Percentiles rank a stretch among this genome's conserved stretches.
These are phyloP conservation scores for Fusarium albidum DNA, from an alignment of 2,329 filamentous ascomycete genomes.

Conservation along the genomic window DNA sequence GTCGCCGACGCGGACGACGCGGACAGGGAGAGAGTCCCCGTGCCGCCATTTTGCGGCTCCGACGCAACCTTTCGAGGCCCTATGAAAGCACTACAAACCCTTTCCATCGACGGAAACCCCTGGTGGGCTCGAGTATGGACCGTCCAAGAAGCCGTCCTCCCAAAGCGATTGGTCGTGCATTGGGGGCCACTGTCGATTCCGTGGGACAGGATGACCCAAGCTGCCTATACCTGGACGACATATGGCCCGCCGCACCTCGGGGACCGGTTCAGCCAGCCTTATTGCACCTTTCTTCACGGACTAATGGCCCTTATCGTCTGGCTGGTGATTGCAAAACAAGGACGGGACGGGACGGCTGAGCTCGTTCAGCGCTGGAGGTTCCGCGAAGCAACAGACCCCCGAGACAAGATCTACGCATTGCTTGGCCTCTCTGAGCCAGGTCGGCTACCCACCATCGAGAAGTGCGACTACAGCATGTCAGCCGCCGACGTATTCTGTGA, in stretches of 20 bases:
- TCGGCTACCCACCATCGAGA: constrained; percentile 4
- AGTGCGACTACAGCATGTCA: constrained; percentile 13
- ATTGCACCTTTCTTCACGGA: not conserved
- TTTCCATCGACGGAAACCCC: constrained; percentile 5
- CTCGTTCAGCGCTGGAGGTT: constrained; percentile 10
- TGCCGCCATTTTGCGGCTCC: not conserved
- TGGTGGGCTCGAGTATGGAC: constrained; percentile 21
- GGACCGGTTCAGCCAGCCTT: not conserved
- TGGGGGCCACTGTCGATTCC: constrained; percentile 14
- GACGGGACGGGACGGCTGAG: not conserved
- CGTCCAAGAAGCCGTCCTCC: constrained; percentile 22
- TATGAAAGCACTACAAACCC: constrained; percentile 10
- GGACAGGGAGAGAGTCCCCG: not conserved
- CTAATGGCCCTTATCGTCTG: constrained; percentile 18
- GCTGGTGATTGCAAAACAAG: constrained; percentile 1
- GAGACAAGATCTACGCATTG: constrained; percentile 18
- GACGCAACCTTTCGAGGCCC: constrained; percentile 2
- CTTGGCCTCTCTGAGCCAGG: constrained; percentile 8
- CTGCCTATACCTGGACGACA: constrained; percentile 8
- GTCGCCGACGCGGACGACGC: not conserved
- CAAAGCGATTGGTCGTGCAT: not conserved
- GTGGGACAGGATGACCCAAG: constrained; percentile 10
- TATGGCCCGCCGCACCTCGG: not conserved
- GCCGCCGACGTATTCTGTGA: constrained; percentile 9
- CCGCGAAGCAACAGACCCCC: constrained; percentile 17